Base-by-base conservation (phyloP, 257 asterid species). In the Scutellaria minor region DNA sequence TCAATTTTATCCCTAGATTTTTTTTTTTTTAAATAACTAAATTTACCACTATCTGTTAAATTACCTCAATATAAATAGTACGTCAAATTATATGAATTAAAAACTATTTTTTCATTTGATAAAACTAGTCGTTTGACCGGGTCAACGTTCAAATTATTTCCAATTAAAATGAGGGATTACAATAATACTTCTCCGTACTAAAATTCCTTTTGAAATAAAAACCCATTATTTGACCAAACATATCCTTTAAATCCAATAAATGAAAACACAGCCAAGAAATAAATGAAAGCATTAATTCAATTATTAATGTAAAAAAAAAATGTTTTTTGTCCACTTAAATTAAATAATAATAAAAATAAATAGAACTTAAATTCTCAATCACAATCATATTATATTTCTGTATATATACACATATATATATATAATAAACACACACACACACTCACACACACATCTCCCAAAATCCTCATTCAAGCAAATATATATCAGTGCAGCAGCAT, bases 271-370 rank as follows among this genome's bases (percentile, higher is more conserved):
- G 3, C 37, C 37, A 31, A 3, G 37, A 31, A 31, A 31, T 31
- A 31, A 31, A 31, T 31, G 37, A 13, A 41, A 11, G 46, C 46
- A 57, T 57, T 57, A 9, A 57, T 31, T 42, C 7, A 42, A 15
- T 22, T 13, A 69, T 42, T 41, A 63, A 73, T 63, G 4, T 5
- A n/a, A n/a, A 63, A 58, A 35, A 1, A 20, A 60, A 46, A 24
- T 24, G 27, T 24, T 24, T 57, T 63, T 62, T 73, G 47, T 64
- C 68, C 37, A 10, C 47, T 35, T 41, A 66, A 45, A 54, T 45
- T 54, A 63, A 62, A 63, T 40, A 73, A 45, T n/a, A 68, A 24
- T 24, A 9, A 52, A 40, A 8, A 54, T 35, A 40, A 62, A 20
- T 18, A 52, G 4, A 44, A 31, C 57, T 56, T 57, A 13, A 45